These are phyloP conservation scores for Cymbopogon citratus DNA, from an alignment of 176 grass and related monocot genomes.

Conservation along the genomic window DNA sequence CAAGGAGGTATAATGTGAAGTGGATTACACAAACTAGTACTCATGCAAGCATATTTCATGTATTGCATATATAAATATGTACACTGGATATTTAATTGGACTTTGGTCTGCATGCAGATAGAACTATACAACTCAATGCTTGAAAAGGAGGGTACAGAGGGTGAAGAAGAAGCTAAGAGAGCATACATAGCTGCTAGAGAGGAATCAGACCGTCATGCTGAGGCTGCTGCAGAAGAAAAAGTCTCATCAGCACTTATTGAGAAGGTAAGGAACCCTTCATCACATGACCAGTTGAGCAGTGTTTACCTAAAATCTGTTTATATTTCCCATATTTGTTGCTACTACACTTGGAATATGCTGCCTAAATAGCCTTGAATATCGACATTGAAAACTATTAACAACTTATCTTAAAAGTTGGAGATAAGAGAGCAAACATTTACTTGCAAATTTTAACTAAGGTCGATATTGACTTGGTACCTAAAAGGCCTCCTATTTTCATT, in stretches of 20 bases:
- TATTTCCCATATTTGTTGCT: constrained; percentile 7
- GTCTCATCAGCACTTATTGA: constrained; percentile 86
- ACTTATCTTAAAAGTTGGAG: constrained; percentile 3
- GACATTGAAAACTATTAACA: neutral
- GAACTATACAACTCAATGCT: constrained; percentile 85
- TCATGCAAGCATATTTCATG: neutral
- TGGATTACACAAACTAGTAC: neutral
- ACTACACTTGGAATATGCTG: neutral
- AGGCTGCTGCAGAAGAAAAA: constrained; percentile 52
- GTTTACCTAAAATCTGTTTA: neutral
- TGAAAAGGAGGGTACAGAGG: constrained; percentile 88
- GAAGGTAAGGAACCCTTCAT: constrained; percentile 45
- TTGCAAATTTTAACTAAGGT: neutral
- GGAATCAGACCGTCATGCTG: constrained; percentile 50
- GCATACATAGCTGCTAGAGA: constrained; percentile 88
- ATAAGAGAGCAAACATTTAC: neutral
- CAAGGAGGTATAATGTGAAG: constrained; percentile 68
- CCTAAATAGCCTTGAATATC: neutral
- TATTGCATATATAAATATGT: constrained; percentile 12
- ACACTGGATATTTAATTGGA: constrained; percentile 3
- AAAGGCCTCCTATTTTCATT: neutral
- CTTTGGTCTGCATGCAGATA: constrained; percentile 55
- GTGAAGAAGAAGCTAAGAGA: constrained; percentile 86
- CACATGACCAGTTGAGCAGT: constrained; percentile 4
- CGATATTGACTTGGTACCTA: neutral